These are phyloP conservation scores for Penicillium hesseltinei DNA, from an alignment of 2,329 filamentous ascomycete species.

Conservation along the genomic window DNA sequence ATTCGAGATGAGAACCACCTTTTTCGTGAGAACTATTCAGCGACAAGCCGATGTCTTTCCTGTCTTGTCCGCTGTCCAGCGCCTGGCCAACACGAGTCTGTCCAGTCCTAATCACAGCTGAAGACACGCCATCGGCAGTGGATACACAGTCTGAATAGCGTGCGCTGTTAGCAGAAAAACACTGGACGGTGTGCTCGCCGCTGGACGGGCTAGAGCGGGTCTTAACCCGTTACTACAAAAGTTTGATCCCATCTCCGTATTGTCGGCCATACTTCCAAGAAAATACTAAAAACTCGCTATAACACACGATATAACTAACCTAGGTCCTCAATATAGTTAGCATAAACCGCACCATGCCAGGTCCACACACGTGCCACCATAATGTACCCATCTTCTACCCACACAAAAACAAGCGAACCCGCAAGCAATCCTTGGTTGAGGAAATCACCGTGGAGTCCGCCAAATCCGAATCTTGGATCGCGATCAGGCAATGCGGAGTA, in stretches of 20 bases:
- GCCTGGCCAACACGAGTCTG: neutral
- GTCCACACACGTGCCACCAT: neutral
- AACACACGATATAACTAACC: neutral
- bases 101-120: neutral
- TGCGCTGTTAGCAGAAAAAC: neutral
- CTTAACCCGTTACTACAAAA: neutral
- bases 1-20: neutral
- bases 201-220: neutral
- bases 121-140: neutral
- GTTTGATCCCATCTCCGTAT: neutral
- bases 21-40: neutral
- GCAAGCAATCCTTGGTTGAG: neutral
- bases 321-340: neutral
- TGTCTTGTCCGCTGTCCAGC: neutral
- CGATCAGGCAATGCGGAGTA: neutral
- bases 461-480: neutral
- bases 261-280: neutral
- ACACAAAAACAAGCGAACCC: neutral
- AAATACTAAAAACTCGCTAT: neutral
- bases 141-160: neutral
- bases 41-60: neutral
- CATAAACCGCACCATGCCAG: neutral
- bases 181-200: neutral
- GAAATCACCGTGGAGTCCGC: neutral
- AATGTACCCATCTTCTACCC: neutral